phyloP scores from a whole-genome alignment of 2,329 filamentous ascomycete genomes.

The Penicillium sp. region DNA sequence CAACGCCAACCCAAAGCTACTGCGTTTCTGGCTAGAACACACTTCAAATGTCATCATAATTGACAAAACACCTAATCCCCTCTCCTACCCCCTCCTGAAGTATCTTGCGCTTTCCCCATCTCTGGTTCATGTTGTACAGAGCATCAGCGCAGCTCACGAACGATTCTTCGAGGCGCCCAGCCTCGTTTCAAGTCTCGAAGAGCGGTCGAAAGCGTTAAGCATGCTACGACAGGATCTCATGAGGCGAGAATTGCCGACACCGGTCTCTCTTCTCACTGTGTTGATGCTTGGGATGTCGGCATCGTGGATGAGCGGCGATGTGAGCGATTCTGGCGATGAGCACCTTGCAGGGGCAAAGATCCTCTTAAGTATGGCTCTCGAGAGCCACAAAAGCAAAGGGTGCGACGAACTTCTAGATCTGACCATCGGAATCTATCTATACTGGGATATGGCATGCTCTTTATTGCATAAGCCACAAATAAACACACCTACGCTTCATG shows the following conservation, averaged over 20 bases:
- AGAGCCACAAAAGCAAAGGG: too few relatives aligned
- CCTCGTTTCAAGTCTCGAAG: too few relatives aligned
- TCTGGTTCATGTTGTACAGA: not conserved
- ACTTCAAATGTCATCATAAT: not conserved
- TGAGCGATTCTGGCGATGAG: not conserved
- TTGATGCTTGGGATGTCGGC: not conserved
- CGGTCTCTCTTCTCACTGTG: not conserved
- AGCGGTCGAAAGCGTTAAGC: not conserved
- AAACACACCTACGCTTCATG: not conserved
- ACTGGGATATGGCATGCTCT: not conserved
- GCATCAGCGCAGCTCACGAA: not conserved
- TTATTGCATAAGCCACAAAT: not conserved
- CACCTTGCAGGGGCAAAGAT: not conserved
- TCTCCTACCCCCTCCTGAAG: not conserved
- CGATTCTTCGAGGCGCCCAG: not conserved
- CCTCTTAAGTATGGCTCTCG: not conserved
- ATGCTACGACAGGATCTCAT: not conserved
- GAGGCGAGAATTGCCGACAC: not conserved
- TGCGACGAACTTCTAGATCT: not conserved
- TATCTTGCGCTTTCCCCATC: not conserved
- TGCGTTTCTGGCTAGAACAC: not conserved
- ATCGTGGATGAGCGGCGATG: not conserved
- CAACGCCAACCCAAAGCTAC: too few relatives aligned
- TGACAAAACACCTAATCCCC: not conserved
- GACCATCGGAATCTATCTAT: not conserved